Evolutionary conservation across 1,139 yeast species (phyloP).

Genomic region (Hemisphaericaspora lyxosophila): DNA sequence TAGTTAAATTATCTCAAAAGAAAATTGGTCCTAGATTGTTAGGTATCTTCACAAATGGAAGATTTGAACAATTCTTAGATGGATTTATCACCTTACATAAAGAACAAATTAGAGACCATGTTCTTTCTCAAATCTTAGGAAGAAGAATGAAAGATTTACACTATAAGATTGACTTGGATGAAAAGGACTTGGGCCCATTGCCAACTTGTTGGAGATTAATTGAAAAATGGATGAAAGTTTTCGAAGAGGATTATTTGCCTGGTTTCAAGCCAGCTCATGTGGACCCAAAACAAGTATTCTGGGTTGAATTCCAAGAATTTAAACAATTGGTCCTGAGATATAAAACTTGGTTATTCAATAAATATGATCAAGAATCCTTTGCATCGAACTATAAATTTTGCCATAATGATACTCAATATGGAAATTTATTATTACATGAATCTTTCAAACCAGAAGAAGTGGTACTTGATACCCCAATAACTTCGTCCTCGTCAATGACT

Average conservation of each 20-base stretch:
- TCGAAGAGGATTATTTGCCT: slow-evolving; percentile 43
- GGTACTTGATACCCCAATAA: slow-evolving; percentile 25
- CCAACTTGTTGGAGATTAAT: slow-evolving; percentile 74
- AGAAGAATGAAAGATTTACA: slow-evolving; percentile 96
- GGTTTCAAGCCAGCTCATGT: slow-evolving; percentile 24
- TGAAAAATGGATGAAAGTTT: slow-evolving; percentile 65
- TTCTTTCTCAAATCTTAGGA: slow-evolving; percentile 81
- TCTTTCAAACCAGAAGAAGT: slow-evolving; percentile 37
- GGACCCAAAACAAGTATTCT: slow-evolving; percentile 44
- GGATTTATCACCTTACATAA: slow-evolving; percentile 75
- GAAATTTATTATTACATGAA: slow-evolving; percentile 66
- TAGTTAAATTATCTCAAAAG: slow-evolving; percentile 70
- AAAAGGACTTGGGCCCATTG: slow-evolving; percentile 30
- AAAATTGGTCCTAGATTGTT: slow-evolving; percentile 85
- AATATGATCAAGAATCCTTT: slow-evolving; percentile 48
- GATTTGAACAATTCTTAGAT: slow-evolving; percentile 86
- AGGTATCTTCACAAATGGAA: slow-evolving; percentile 88
- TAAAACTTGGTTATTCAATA: slow-evolving; percentile 59
- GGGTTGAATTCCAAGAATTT: slow-evolving; percentile 51
- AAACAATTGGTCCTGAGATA: slow-evolving; percentile 49
- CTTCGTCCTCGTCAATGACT: slow-evolving; percentile 19
- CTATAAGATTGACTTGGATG: slow-evolving; percentile 69
- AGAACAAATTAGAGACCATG: slow-evolving; percentile 70
- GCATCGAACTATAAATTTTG: slow-evolving; percentile 67
- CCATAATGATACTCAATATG: slow-evolving; percentile 96